Conservation (phyloP, 148 eudicot genomes). For the Vaccinium vitisidaea region DNA sequence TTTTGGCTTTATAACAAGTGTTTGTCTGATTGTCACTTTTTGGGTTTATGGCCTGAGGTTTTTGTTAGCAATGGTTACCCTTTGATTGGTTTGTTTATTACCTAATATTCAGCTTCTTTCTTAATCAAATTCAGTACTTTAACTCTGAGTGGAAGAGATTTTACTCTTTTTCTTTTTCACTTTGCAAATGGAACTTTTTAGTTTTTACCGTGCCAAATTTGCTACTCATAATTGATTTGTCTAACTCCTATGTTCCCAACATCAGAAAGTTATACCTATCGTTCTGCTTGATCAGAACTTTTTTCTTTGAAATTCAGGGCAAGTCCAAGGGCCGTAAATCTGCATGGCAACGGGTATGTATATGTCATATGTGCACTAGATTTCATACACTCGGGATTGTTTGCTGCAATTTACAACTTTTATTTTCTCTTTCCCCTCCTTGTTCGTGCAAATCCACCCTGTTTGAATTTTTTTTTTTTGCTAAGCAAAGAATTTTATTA, state of each 20-base stretch:
- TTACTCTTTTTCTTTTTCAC: neutral
- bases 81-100: neutral
- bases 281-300: neutral
- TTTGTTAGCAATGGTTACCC: neutral
- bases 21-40: neutral
- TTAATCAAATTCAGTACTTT: neutral
- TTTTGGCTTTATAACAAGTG: neutral
- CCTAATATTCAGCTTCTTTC: neutral
- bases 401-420: neutral
- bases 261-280: neutral
- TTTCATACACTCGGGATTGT: neutral
- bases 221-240: neutral
- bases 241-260: neutral
- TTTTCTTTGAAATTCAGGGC: constrained; percentile 48
- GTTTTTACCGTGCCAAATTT: neutral
- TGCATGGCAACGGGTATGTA: constrained; percentile 89
- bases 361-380: neutral
- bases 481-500: too few species aligned
- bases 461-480: too few species aligned
- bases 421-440: neutral
- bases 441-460: neutral
- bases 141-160: neutral
- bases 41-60: neutral
- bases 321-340: constrained; percentile 67
- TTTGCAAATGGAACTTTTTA: neutral